Base-by-base conservation (phyloP, 2,329 filamentous ascomycete species). In the Dactylellina parvicollis region DNA sequence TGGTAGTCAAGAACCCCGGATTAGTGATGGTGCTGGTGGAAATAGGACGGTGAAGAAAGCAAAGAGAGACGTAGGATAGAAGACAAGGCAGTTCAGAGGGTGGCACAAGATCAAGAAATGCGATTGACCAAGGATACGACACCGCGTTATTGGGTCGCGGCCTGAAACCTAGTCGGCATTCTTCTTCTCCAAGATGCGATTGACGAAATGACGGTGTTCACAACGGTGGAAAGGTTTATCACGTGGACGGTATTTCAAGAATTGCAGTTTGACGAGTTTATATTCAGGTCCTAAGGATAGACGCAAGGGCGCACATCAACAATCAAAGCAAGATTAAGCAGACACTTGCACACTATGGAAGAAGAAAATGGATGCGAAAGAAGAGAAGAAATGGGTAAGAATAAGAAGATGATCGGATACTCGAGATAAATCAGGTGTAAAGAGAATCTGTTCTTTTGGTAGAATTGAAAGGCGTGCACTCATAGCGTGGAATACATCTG, bases 381-480 rank as follows among this genome's bases (percentile, higher is more conserved):
- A 32, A 32, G 32, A 62, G 56, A 24, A 50, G 28, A 20, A 18
- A 54, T 26, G 24, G 30, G 20, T 46, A 55, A 65, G 49, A 52
- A 49, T 1, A 46, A n/a, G 18, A 55, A 24, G n/a, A n/a, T n/a
- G n/a, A n/a, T n/a, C n/a, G n/a, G n/a, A n/a, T n/a, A 22, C 42
- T 34, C 36, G 24, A 55, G 40, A 42, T 20, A 8, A 8, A 34
- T 16, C 24, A 42, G 20, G 38, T 38, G 16, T 36, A 26, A 32
- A 28, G 34, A 65, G 44, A 55, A 52, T 69, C 55, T 67, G 52
- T 71, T 61, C 49, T 34, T n/a, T 38, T n/a, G 49, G 50, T 22
- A 62, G 40, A 71, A 71, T 24, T 55, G 55, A 52, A 64, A 26
- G 24, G 32, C 61, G 56, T 57, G 57, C 36, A 52, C 57, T 71